Base-by-base conservation (phyloP, 805 yeast species). In the Danielozyma ontarioensis region DNA sequence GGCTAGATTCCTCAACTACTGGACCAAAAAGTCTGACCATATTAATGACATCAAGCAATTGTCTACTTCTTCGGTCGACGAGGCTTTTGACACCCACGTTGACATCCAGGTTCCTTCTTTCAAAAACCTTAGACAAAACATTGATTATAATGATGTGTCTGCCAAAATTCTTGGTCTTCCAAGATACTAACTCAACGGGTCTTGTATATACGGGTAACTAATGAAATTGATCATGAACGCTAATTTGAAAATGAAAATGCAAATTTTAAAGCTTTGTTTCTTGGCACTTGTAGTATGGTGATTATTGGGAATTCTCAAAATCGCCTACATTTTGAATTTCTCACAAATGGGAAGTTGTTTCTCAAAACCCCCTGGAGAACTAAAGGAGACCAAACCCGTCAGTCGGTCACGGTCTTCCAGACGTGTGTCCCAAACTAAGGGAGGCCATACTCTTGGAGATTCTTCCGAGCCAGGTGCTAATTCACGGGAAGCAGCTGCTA, bases 401-500 rank as follows among this genome's bases (percentile, higher is more conserved):
- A n/a, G n/a, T n/a, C n/a, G n/a, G n/a, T n/a, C n/a, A n/a, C n/a
- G n/a, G n/a, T n/a, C n/a, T n/a, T n/a, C n/a, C n/a, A n/a, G n/a
- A n/a, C n/a, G n/a, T n/a, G n/a, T n/a, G n/a, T n/a, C n/a, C n/a
- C n/a, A n/a, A n/a, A n/a, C n/a, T n/a, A n/a, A n/a, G n/a, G n/a
- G n/a, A n/a, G n/a, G n/a, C n/a, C n/a, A n/a, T n/a, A n/a, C n/a
- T n/a, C n/a, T n/a, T n/a, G n/a, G n/a, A n/a, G n/a, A n/a, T n/a
- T n/a, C n/a, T n/a, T n/a, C n/a, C n/a, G n/a, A n/a, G n/a, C n/a
- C n/a, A n/a, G n/a, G n/a, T n/a, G n/a, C n/a, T n/a, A n/a, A 41
- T 14, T 44, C 59, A 13, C 48, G 42, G 30, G 57, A 47, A 14
- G 69, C 69, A 2, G 66, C 57, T 2, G 71, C 69, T 4, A 43